Base-by-base conservation (phyloP, 495 filamentous ascomycete genomes). In the Bombardia bombarda region DNA sequence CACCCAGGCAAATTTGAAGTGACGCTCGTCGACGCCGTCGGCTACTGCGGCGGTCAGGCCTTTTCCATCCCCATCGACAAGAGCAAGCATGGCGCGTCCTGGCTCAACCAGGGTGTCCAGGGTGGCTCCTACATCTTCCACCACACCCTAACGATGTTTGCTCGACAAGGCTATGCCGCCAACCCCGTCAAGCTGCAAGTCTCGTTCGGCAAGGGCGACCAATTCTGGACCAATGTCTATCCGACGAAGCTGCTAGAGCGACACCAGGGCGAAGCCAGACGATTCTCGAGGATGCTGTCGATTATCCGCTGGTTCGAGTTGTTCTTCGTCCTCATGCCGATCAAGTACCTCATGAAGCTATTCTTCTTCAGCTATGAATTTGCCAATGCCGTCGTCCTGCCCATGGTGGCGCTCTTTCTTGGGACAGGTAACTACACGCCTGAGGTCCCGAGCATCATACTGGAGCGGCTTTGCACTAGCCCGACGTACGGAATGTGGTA, bases 61-160 rank as follows among this genome's bases (percentile, higher is more conserved):
- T 86, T 81, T 30, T 87, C 85, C 3, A 86, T 90, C 35, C 58
- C 80, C 3, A 54, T 93, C 7, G 80, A 90, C 57, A 72, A 81
- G 47, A 54, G 71, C 12, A 75, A 74, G 44, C 69, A 83, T 52
- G 83, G 84, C 3, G 78, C 84, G 1, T 70, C 70, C 22, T 90
- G 84, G 86, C 71, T 89, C 51, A 93, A 93, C 51, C 77, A 93
- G 48, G 87, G 86, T 10, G 87, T 93, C 1, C 86, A 93, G 52
- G 86, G 87, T 2, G 87, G 86, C 3, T 86, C 82, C 7, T 59
- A 73, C 51, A 84, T 84, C 42, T 93, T 90, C 67, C 80, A 85
- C 51, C 86, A 90, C 53, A 90, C 85, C 5, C 74, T 88, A 59
- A 82, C 78, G 37, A 87, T 87, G 72, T 88, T 90, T 56, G 69